Evolutionary conservation across 768 basidiomycete species (phyloP), one percentile per base, ranked within the genome.

Genomic region (Lentinula lateritia): DNA sequence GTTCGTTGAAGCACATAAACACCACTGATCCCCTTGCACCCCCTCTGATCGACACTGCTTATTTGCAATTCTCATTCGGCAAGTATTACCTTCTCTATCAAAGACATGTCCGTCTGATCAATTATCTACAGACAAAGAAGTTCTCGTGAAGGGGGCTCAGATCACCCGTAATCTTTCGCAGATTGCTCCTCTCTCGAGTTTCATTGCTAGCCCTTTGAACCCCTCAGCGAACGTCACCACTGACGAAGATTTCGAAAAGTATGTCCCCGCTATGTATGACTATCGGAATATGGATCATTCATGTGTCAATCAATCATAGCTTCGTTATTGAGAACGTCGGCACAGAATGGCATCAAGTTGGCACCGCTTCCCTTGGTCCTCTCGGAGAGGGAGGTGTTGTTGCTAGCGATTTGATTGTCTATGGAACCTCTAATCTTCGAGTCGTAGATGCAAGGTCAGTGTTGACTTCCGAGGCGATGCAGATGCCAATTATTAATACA

Each of bases 341-440:
- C 32, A 66, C 72, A 36, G 71, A 70, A 60, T 66, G 65, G 45
- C 82, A 84, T 67, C 80, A 80, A 3, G 72, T 82, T 45, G 80
- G 79, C 2, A 82, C 81, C 5, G 76, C 73, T n/a, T 69, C 76
- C n/a, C 75, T 79, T 73, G 75, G 76, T 74, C 28, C 61, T 34
- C 3, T 69, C 67, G 53, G 70, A 73, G 16, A 62, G 63, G n/a
- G 79, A 75, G 79, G 81, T 60, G 80, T 83, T 15, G 81, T 83
- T 15, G 67, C 80, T 56, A 73, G 78, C 2, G 75, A 80, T 34
- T 69, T 81, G 23, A 76, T 66, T 63, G 75, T 81, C 7, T 81
- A 81, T 64, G 79, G 79, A 59, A 80, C 78, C 5, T 64, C 72
- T 7, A 81, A 81, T 61, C 75, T 85, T 23, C 78, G 83, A 8